These are phyloP conservation scores for Neurospora sp. DNA, from an alignment of 495 filamentous ascomycete genomes.

Conservation along the genomic window DNA sequence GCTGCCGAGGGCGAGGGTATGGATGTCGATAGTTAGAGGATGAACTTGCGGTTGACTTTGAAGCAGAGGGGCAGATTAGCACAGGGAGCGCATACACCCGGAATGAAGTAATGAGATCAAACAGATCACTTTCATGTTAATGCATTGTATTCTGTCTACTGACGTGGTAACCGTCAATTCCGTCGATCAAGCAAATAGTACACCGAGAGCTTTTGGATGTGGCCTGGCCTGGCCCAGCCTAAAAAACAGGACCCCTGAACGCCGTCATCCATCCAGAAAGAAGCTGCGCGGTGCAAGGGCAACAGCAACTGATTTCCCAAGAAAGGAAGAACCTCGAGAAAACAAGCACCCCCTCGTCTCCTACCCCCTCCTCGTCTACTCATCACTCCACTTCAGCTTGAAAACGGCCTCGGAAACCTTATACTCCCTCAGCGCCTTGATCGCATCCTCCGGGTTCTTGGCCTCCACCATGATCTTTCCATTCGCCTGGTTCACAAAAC, in stretches of 20 bases:
- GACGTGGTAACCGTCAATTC: background rate
- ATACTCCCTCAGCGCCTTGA: slow-evolving; percentile 62
- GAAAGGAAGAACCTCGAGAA: background rate
- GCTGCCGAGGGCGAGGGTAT: slow-evolving; percentile 49
- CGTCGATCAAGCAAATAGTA: background rate
- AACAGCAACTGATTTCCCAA: background rate
- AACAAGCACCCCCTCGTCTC: background rate
- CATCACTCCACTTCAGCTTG: slow-evolving; percentile 70
- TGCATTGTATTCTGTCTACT: background rate
- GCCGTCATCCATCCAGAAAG: background rate
- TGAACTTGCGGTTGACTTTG: background rate
- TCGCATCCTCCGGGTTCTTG: slow-evolving; percentile 56
- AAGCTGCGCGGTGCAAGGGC: background rate
- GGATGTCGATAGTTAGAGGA: slow-evolving; percentile 60
- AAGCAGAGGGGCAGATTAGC: background rate
- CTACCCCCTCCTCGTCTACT: slow-evolving; percentile 28
- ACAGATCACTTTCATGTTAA: background rate
- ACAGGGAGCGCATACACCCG: background rate
- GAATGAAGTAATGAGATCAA: background rate
- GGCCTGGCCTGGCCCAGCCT: background rate
- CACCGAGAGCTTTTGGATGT: background rate
- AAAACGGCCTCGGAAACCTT: slow-evolving; percentile 60
- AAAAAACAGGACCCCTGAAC: background rate
- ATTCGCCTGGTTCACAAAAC: slow-evolving; percentile 63
- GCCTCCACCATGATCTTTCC: slow-evolving; percentile 70